Percentiles rank a stretch among this genome's conserved stretches.
These are phyloP conservation scores for Microdochium trichocladiopsis DNA, from an alignment of 2,329 filamentous ascomycete genomes.

Conservation along the genomic window DNA sequence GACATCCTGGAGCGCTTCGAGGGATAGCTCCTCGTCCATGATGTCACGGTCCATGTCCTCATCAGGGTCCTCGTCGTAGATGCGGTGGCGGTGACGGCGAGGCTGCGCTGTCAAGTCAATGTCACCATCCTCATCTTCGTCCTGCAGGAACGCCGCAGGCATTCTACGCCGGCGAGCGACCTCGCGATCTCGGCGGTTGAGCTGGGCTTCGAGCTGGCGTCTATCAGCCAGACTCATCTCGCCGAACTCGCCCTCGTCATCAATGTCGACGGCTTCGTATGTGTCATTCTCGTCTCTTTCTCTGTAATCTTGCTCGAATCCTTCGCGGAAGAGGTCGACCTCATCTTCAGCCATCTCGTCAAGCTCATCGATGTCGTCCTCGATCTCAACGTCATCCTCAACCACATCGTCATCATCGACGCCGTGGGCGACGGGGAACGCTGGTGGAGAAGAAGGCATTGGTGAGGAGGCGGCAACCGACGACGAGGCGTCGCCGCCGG, in stretches of 20 bases:
- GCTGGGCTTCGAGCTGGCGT: constrained; percentile 63
- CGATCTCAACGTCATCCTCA: constrained; percentile 63
- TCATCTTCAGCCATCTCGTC: constrained; percentile 79
- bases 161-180: constrained; percentile 59
- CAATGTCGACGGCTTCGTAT: constrained; percentile 67
- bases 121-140: constrained; percentile 79
- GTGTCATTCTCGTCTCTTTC: constrained; percentile 58
- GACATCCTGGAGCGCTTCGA: constrained; percentile 86
- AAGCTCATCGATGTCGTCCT: constrained; percentile 68
- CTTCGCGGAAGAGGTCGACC: constrained; percentile 69
- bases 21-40: constrained; percentile 89
- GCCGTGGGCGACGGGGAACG: constrained; percentile 58
- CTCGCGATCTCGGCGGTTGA: constrained; percentile 69
- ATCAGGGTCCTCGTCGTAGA: constrained; percentile 88
- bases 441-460: constrained; percentile 60
- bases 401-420: constrained; percentile 66
- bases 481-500: constrained; percentile 41
- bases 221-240: constrained; percentile 60
- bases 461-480: constrained; percentile 51
- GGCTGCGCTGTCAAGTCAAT: constrained; percentile 82
- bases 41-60: constrained; percentile 89
- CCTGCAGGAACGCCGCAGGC: constrained; percentile 67
- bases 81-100: constrained; percentile 71
- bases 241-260: constrained; percentile 71
- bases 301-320: constrained; percentile 65